phyloP scores from a whole-genome alignment of 495 filamentous ascomycete species.

The Aspergillus taichungensis region DNA sequence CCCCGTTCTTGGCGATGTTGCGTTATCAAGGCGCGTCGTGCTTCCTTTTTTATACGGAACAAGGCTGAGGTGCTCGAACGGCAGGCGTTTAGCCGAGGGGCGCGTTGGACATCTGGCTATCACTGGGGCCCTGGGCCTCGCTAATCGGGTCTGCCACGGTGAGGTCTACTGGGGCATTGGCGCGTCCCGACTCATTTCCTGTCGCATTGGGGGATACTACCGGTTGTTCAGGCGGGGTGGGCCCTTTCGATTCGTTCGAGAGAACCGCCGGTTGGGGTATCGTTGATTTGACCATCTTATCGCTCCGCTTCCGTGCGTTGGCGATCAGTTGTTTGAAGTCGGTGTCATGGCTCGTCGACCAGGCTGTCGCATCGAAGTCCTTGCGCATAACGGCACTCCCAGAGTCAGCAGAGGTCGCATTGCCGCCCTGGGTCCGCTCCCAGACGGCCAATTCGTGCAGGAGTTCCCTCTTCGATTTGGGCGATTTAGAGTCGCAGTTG shows the following conservation, averaged over 20 bases:
- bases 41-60: no score
- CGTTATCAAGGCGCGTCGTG: background rate
- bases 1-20: no score
- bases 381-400: slow-evolving; percentile 56
- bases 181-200: background rate
- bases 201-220: background rate
- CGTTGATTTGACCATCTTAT: slow-evolving; percentile 21
- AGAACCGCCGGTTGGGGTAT: slow-evolving; percentile 16
- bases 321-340: slow-evolving; percentile 72
- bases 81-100: background rate
- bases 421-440: slow-evolving; percentile 63
- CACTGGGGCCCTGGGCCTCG: background rate
- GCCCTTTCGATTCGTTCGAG: slow-evolving; percentile 1
- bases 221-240: background rate
- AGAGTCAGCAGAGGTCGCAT: slow-evolving; percentile 15
- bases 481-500: slow-evolving; percentile 75
- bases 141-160: background rate
- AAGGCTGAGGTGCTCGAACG: background rate
- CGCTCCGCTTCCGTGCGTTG: slow-evolving; percentile 47
- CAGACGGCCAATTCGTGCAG: slow-evolving; percentile 71
- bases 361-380: slow-evolving; percentile 71
- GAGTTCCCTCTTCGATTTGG: slow-evolving; percentile 61
- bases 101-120: slow-evolving; percentile 2
- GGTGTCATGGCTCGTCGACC: slow-evolving; percentile 60
- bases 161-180: background rate